Conservation (phyloP, 371 early-diverging fungal species). For the Actinomortierella wolfii region DNA sequence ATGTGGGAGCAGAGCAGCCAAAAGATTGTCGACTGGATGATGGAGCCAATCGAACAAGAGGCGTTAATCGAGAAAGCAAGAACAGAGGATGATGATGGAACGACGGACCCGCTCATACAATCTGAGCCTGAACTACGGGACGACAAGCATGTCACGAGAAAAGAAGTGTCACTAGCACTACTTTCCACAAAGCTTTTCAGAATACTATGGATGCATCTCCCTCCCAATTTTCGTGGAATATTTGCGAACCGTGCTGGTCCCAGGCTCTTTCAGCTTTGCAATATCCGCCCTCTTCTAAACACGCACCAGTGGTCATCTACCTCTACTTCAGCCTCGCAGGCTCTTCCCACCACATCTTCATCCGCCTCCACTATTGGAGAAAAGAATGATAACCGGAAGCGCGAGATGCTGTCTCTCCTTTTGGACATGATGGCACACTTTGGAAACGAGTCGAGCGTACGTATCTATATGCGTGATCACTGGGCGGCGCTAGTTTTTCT, state of each 20-base stretch:
- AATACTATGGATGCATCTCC: slow-evolving; percentile 22
- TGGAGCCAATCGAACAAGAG: slow-evolving; percentile 18
- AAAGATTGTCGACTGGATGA: background rate
- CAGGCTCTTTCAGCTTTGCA: slow-evolving; percentile 13
- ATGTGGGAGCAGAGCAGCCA: too few relatives aligned
- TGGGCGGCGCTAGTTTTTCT: slow-evolving; percentile 26
- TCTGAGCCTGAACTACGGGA: too few relatives aligned
- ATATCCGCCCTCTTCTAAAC: slow-evolving; percentile 10
- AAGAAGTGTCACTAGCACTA: too few relatives aligned
- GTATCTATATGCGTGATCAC: slow-evolving; percentile 37
- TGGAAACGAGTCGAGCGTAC: slow-evolving; percentile 31
- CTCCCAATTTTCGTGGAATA: slow-evolving; percentile 10
- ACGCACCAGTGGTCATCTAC: too few relatives aligned
- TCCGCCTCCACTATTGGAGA: background rate
- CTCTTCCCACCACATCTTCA: too few relatives aligned
- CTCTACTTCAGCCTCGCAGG: too few relatives aligned
- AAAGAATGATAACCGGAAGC: slow-evolving; percentile 2
- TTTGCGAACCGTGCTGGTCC: slow-evolving; percentile 27
- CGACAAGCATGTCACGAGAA: too few relatives aligned
- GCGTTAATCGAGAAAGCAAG: background rate
- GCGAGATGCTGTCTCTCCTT: slow-evolving; percentile 2
- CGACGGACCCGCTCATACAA: too few relatives aligned
- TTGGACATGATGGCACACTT: slow-evolving; percentile 23
- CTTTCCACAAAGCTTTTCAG: slow-evolving; percentile 10
- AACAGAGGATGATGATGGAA: too few relatives aligned